phyloP scores from a whole-genome alignment of 768 basidiomycete species.

The Auriscalpium microsporum region DNA sequence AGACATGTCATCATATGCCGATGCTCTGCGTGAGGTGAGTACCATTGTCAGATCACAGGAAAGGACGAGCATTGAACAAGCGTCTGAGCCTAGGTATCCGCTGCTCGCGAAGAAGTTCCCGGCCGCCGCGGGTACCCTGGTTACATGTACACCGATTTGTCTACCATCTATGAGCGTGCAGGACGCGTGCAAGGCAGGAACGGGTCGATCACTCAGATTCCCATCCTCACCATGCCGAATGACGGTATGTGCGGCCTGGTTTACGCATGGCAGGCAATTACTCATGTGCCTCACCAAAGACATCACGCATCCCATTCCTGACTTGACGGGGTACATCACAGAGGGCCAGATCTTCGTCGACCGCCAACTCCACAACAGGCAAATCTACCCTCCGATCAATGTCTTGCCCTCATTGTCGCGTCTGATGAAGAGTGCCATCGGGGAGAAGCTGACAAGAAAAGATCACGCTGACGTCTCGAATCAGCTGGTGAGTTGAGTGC shows the following conservation, averaged over 20 bases:
- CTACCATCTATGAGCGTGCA: constrained; percentile 98
- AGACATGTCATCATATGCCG: constrained; percentile 98
- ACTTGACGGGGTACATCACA: constrained; percentile 98
- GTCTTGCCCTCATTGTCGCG: constrained; percentile 97
- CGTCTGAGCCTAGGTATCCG: constrained; percentile 62
- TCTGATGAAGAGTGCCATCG: constrained; percentile 99
- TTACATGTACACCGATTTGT: constrained; percentile 99
- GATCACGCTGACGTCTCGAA: constrained; percentile 99
- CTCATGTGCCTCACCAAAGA: constrained; percentile 38
- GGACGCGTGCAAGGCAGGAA: constrained; percentile 96
- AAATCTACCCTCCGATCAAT: constrained; percentile 99
- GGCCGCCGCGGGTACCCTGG: constrained; percentile 98
- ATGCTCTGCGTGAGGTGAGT: constrained; percentile 83
- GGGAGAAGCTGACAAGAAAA: constrained; percentile 93
- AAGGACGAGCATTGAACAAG: constrained; percentile 4
- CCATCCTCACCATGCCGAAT: constrained; percentile 99
- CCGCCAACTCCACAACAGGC: constrained; percentile 91
- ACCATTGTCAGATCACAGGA: constrained; percentile 12
- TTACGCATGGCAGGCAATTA: constrained; percentile 5
- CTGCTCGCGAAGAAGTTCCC: constrained; percentile 97
- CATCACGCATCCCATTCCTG: constrained; percentile 99
- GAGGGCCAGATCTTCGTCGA: constrained; percentile 99
- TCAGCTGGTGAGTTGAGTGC: constrained; percentile 62
- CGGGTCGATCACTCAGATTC: constrained; percentile 99
- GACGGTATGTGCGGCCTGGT: constrained; percentile 55